These are phyloP conservation scores for Batrachochytrium dendrobatidis DNA, from an alignment of 371 early-diverging fungal genomes.

Conservation along the genomic window DNA sequence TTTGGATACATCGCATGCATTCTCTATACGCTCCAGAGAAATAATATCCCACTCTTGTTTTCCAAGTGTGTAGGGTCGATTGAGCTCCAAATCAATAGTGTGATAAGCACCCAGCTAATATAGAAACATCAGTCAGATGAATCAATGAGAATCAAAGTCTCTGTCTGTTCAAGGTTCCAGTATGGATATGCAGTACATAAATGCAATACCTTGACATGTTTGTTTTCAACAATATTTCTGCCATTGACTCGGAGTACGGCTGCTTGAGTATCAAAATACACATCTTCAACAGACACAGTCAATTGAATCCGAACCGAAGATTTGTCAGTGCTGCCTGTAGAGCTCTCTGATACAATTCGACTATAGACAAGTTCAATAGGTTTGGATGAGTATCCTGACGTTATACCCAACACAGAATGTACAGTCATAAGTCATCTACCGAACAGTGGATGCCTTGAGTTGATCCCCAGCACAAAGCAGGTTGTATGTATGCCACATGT, in stretches of 20 bases:
- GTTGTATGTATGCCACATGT: constrained; percentile 98
- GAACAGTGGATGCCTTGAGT: constrained; percentile 76
- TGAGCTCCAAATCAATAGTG: constrained; percentile 88
- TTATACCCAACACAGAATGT: background rate
- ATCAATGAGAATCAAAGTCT: background rate
- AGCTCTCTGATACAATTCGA: constrained; percentile 72
- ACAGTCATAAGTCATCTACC: constrained; percentile 44
- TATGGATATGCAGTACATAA: background rate
- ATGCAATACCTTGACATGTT: constrained; percentile 70
- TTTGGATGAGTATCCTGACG: background rate
- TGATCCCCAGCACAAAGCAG: constrained; percentile 79
- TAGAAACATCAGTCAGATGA: background rate
- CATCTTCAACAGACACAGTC: constrained; percentile 76
- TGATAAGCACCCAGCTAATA: constrained; percentile 87
- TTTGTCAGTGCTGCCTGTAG: constrained; percentile 86
- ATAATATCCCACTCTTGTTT: constrained; percentile 93
- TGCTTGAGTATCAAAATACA: constrained; percentile 83
- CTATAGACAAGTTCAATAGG: constrained; percentile 33
- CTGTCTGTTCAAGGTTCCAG: background rate
- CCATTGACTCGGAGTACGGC: constrained; percentile 84
- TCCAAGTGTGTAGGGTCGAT: constrained; percentile 75
- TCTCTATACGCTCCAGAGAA: constrained; percentile 76
- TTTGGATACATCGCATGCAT: constrained; percentile 83
- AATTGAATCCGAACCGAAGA: constrained; percentile 72
- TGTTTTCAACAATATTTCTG: constrained; percentile 76